Conservation (phyloP, 2,329 filamentous ascomycete species). For the Penicillium occitanis region DNA sequence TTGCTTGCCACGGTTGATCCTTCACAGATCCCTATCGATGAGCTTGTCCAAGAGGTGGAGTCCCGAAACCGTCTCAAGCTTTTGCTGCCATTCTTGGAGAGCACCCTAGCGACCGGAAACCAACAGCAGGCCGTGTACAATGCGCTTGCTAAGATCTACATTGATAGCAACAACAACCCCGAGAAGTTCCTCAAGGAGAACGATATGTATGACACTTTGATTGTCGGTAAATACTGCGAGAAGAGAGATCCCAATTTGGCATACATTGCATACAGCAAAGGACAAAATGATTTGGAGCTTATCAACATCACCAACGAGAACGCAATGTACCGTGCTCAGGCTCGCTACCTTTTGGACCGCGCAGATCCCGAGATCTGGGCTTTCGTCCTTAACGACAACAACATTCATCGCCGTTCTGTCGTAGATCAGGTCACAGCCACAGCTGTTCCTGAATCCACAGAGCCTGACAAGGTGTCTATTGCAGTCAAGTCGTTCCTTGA, state of each 20-base stretch:
- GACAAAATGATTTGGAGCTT: constrained; percentile 93
- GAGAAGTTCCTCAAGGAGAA: constrained; percentile 98
- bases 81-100: constrained; percentile 91
- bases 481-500: constrained; percentile 91
- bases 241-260: constrained; percentile 96
- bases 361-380: constrained; percentile 88
- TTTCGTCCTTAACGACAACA: constrained; percentile 94
- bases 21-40: constrained; percentile 84
- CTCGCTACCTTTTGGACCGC: constrained; percentile 88
- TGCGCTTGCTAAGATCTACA: constrained; percentile 98
- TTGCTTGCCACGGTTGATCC: constrained; percentile 82
- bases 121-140: constrained; percentile 97
- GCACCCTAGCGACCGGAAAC: constrained; percentile 83
- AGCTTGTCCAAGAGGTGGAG: constrained; percentile 93
- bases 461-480: constrained; percentile 91
- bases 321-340: constrained; percentile 99
- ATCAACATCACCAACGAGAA: constrained; percentile 99
- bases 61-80: constrained; percentile 93
- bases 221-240: constrained; percentile 96
- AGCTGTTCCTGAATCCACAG: constrained; percentile 86
- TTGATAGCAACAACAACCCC: constrained; percentile 96
- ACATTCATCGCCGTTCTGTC: constrained; percentile 87
- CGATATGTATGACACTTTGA: constrained; percentile 88
- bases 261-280: constrained; percentile 93
- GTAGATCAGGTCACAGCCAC: constrained; percentile 96